Evolutionary conservation across 192 early-diverging fungal species (phyloP).

Genomic region (Coemansia aciculifera): DNA sequence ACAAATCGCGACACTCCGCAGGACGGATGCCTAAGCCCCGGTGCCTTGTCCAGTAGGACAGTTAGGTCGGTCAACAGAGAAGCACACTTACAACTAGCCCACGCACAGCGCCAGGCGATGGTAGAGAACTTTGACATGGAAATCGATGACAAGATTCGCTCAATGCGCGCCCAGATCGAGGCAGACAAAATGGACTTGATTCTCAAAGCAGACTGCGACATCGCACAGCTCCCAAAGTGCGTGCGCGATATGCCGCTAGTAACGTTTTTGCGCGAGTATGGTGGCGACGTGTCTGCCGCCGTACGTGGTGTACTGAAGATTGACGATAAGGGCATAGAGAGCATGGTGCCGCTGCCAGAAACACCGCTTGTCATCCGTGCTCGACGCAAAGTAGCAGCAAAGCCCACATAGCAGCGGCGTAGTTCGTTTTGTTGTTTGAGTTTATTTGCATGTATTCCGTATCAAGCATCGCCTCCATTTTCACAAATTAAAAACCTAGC

Average conservation of each 20-base stretch:
- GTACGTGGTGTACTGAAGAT: slow-evolving; percentile 37
- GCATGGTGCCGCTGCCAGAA: slow-evolving; percentile 26
- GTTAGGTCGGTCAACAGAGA: slow-evolving; percentile 22
- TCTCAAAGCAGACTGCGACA: slow-evolving; percentile 50
- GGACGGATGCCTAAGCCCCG: slow-evolving; percentile 21
- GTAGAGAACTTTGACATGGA: slow-evolving; percentile 56
- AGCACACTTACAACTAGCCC: slow-evolving; percentile 24
- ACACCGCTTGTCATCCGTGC: slow-evolving; percentile 39
- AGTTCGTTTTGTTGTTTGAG: neutral
- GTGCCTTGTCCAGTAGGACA: slow-evolving; percentile 15
- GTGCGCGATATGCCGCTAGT: slow-evolving; percentile 50
- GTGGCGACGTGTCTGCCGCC: slow-evolving; percentile 41
- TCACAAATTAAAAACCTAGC: no score
- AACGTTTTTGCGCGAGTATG: slow-evolving; percentile 41
- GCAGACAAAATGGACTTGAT: slow-evolving; percentile 41
- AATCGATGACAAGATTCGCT: slow-evolving; percentile 49
- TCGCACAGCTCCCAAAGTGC: slow-evolving; percentile 43
- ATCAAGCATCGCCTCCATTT: neutral
- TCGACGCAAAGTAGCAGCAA: slow-evolving; percentile 28
- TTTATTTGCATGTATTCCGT: neutral
- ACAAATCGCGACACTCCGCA: slow-evolving; percentile 10
- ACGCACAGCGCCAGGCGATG: slow-evolving; percentile 48
- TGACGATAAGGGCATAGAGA: slow-evolving; percentile 11
- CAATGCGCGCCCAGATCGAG: slow-evolving; percentile 46
- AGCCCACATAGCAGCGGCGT: slow-evolving; percentile 1